phyloP scores from a whole-genome alignment of 129 eudicot species.

The Deinandra increscens region DNA sequence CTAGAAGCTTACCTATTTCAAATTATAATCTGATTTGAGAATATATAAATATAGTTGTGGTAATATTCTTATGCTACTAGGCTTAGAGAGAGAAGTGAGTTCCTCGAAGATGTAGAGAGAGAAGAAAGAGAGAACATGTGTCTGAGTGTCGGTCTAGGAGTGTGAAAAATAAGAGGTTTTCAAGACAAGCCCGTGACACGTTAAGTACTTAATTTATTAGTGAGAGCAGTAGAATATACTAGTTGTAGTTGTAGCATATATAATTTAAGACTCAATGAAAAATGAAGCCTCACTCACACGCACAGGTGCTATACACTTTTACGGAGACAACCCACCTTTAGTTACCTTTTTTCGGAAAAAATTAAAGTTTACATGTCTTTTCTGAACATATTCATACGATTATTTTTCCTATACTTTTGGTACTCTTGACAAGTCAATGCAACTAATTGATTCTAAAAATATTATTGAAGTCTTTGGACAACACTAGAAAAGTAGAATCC shows the following conservation, averaged over 20 bases:
- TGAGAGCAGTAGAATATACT: slow-evolving; percentile 29
- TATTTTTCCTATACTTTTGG: no score
- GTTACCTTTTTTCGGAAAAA: slow-evolving; percentile 32
- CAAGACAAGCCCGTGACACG: slow-evolving; percentile 97
- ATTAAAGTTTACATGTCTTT: slow-evolving; percentile 12
- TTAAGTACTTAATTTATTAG: slow-evolving; percentile 12
- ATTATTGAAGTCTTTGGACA: no score
- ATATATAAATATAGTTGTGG: no score
- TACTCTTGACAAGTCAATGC: no score
- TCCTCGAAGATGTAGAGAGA: slow-evolving; percentile 38
- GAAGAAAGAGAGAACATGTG: slow-evolving; percentile 69
- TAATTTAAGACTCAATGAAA: slow-evolving; percentile 23
- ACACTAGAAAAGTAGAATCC: no score
- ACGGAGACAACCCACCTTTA: slow-evolving; percentile 2
- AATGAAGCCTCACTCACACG: slow-evolving; percentile 16
- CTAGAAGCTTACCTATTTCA: no score
- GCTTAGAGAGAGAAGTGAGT: slow-evolving; percentile 17
- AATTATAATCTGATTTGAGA: no score
- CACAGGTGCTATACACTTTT: slow-evolving; percentile 9
- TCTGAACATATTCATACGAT: slow-evolving; percentile 8
- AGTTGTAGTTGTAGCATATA: slow-evolving; percentile 12
- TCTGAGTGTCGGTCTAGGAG: slow-evolving; percentile 77
- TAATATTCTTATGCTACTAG: slow-evolving; percentile 16
- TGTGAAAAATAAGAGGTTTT: slow-evolving; percentile 79
- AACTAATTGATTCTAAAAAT: no score